Conservation (phyloP, 352 stramenopile species). For the Phytophthora melonis region DNA sequence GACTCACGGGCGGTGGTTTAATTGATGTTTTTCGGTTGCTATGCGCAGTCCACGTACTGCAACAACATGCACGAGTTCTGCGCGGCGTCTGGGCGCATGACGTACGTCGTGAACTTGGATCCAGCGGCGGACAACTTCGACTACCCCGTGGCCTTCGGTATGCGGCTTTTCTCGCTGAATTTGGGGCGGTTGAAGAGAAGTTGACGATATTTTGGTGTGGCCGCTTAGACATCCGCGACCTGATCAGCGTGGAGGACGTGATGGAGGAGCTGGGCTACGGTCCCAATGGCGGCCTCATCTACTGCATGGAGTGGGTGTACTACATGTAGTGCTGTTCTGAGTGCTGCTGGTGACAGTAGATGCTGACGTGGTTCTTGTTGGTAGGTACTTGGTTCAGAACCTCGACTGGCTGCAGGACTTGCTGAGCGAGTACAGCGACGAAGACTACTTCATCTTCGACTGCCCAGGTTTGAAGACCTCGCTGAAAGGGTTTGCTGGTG, state of each 20-base stretch:
- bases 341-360: not conserved
- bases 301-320: conserved; percentile 98
- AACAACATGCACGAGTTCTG: conserved; percentile 95
- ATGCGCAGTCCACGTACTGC: conserved; percentile 91
- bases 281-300: conserved; percentile 98
- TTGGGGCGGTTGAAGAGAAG: conserved; percentile 9
- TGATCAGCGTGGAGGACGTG: conserved; percentile 97
- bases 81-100: conserved; percentile 84
- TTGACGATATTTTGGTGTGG: conserved; percentile 17
- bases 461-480: conserved; percentile 90
- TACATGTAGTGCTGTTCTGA: conserved; percentile 23
- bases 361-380: conserved; percentile 15
- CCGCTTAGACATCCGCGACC: conserved; percentile 91
- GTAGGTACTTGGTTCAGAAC: conserved; percentile 92
- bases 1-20: conserved; percentile 15
- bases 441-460: conserved; percentile 99
- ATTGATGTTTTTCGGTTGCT: conserved; percentile 14
- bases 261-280: conserved; percentile 98
- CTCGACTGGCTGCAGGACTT: conserved; percentile 96
- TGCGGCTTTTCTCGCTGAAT: conserved; percentile 26
- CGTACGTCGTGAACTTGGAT: conserved; percentile 98
- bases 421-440: conserved; percentile 90
- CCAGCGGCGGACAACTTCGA: conserved; percentile 93
- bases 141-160: conserved; percentile 91
- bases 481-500: not conserved